Evolutionary conservation across 345 rosid genomes (phyloP).

Genomic region (Ceriops tagal): DNA sequence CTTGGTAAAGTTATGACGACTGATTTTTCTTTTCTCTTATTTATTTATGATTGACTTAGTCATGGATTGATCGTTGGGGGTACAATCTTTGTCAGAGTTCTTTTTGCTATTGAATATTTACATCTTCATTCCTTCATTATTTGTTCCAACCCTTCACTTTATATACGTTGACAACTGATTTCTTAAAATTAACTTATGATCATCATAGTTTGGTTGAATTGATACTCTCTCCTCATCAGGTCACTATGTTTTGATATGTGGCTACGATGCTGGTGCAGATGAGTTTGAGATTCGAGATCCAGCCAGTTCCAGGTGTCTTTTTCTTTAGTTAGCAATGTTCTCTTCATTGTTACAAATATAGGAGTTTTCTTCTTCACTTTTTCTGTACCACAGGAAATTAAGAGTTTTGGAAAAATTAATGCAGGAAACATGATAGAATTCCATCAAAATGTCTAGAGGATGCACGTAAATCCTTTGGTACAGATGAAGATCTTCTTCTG

Average conservation of each 20-base stretch:
- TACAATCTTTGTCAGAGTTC: not conserved
- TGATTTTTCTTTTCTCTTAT: not conserved
- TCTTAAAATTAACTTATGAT: not conserved
- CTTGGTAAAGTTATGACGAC: not conserved
- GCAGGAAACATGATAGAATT: constrained; percentile 12
- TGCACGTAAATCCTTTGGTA: constrained; percentile 19
- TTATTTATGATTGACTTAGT: not conserved
- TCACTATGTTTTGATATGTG: constrained; percentile 86
- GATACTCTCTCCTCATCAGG: constrained; percentile 37
- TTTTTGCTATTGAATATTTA: not conserved
- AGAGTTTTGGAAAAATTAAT: not conserved
- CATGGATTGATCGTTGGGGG: not conserved
- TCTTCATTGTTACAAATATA: not conserved
- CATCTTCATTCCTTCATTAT: not conserved
- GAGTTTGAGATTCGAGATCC: constrained; percentile 99
- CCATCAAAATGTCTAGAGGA: too few species aligned
- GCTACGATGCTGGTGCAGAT: constrained; percentile 65
- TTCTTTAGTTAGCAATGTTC: not conserved
- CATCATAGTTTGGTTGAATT: not conserved
- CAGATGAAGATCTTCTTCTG: constrained; percentile 26
- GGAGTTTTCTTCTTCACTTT: not conserved
- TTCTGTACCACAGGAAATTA: not conserved
- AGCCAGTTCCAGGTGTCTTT: constrained; percentile 71
- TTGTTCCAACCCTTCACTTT: not conserved
- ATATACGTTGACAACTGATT: not conserved